These are phyloP conservation scores for Filobasidium wieringae DNA, from an alignment of 768 basidiomycete genomes.

Conservation along the genomic window DNA sequence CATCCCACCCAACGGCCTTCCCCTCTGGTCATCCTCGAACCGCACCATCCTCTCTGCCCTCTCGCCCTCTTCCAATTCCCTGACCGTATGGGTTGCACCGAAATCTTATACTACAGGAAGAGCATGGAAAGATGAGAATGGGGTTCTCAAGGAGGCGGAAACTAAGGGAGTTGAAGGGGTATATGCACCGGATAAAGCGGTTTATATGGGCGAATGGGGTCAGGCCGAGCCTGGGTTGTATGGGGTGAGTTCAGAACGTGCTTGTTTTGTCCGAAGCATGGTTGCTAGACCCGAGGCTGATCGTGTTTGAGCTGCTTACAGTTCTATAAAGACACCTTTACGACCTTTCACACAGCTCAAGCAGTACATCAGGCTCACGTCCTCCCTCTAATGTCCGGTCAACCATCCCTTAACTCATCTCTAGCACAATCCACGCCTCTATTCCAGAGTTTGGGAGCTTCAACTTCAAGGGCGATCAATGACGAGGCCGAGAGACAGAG, in stretches of 20 bases:
- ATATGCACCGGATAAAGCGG: constrained; percentile 11
- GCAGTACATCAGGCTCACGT: not conserved
- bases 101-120: not conserved
- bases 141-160: not conserved
- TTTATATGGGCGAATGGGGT: constrained; percentile 10
- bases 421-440: not conserved
- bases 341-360: constrained; percentile 3
- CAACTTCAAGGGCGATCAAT: not conserved
- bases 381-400: not conserved
- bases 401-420: not conserved
- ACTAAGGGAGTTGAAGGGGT: not conserved
- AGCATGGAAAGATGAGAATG: not conserved
- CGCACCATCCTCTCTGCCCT: constrained; percentile 6
- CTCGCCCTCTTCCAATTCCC: not conserved
- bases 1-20: constrained; percentile 1
- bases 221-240: not conserved
- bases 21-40: constrained; percentile 5
- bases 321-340: constrained; percentile 12
- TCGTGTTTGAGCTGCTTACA: not conserved
- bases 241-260: constrained; percentile 8
- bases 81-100: constrained; percentile 8
- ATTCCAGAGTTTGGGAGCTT: not conserved
- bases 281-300: not conserved
- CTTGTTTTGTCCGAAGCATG: not conserved
- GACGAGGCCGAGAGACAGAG: not conserved